A percentile compares a stretch with the other conserved stretches of the same genome.
Evolutionary conservation across 768 basidiomycete species (phyloP).

Genomic region (Dioszegia crocea): DNA sequence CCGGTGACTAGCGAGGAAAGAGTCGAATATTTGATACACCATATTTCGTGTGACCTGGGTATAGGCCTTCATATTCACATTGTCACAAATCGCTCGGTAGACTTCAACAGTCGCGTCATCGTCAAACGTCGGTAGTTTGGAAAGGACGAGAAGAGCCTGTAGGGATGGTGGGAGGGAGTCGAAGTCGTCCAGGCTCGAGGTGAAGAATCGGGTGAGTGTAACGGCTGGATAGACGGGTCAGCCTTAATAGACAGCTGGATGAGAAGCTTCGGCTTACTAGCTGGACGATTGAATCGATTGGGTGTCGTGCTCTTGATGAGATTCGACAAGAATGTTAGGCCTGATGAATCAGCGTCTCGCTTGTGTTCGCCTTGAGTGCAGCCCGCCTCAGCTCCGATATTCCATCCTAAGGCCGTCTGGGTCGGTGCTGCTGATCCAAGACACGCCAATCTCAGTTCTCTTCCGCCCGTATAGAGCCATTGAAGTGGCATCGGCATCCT

Average conservation of each 20-base stretch:
- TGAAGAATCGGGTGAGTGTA: constrained; percentile 76
- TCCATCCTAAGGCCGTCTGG: neutral
- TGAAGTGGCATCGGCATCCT: too few species aligned
- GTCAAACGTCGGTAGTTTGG: constrained; percentile 61
- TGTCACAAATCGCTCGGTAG: constrained; percentile 59
- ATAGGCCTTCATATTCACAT: constrained; percentile 76
- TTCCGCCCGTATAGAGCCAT: neutral
- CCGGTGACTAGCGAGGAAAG: constrained; percentile 66
- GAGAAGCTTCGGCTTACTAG: constrained; percentile 58
- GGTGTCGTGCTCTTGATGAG: constrained; percentile 63
- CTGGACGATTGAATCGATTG: constrained; percentile 69
- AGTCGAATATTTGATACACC: constrained; percentile 77
- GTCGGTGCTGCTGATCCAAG: too few species aligned
- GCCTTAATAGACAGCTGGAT: neutral
- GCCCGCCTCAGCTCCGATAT: neutral
- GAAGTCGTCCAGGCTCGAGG: constrained; percentile 77
- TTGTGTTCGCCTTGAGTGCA: neutral
- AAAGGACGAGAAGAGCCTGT: constrained; percentile 67
- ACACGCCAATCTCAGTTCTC: too few species aligned
- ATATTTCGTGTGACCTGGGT: constrained; percentile 75
- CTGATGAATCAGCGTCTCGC: constrained; percentile 55
- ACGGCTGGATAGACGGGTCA: constrained; percentile 56
- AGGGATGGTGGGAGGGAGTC: constrained; percentile 79
- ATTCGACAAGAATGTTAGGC: constrained; percentile 74
- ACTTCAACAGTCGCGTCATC: constrained; percentile 63